Percentiles rank a stretch among this genome's conserved stretches.
phyloP scores from a whole-genome alignment of 2,329 filamentous ascomycete species.

The Thielaviopsis populi region DNA sequence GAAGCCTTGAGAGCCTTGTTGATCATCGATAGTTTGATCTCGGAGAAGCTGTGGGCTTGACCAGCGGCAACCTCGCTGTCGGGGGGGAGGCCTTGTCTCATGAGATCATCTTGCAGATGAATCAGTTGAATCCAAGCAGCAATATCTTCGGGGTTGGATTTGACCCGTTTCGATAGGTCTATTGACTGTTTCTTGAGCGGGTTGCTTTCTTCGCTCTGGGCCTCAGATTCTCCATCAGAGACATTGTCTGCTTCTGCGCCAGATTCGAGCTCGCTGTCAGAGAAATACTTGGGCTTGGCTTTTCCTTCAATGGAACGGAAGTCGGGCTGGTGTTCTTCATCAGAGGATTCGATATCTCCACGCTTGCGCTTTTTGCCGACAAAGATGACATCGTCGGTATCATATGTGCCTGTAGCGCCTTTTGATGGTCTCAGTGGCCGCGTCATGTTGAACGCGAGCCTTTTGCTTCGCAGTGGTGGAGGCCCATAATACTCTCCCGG shows the following conservation, averaged over 20 bases:
- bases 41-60: constrained; percentile 54
- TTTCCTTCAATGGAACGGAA: constrained; percentile 54
- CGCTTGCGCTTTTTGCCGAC: constrained; percentile 16
- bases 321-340: constrained; percentile 33
- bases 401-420: neutral
- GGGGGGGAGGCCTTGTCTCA: constrained; percentile 34
- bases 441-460: constrained; percentile 12
- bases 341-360: constrained; percentile 26
- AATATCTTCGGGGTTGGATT: constrained; percentile 50
- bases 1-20: constrained; percentile 56
- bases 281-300: constrained; percentile 34
- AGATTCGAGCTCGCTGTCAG: constrained; percentile 30
- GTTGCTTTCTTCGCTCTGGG: constrained; percentile 25
- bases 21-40: constrained; percentile 67
- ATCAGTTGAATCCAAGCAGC: constrained; percentile 67
- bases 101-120: constrained; percentile 55
- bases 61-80: constrained; percentile 37
- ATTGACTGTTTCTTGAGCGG: constrained; percentile 41
- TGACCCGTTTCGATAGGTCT: constrained; percentile 47
- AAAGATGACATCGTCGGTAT: constrained; percentile 29
- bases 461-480: constrained; percentile 12
- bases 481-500: constrained; percentile 25
- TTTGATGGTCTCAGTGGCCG: constrained; percentile 3
- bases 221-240: constrained; percentile 14
- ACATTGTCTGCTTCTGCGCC: constrained; percentile 14